Evolutionary conservation across 202 grass and related monocot genomes (phyloP).

Genomic region (Schoenoplectus tabernaemontani): DNA sequence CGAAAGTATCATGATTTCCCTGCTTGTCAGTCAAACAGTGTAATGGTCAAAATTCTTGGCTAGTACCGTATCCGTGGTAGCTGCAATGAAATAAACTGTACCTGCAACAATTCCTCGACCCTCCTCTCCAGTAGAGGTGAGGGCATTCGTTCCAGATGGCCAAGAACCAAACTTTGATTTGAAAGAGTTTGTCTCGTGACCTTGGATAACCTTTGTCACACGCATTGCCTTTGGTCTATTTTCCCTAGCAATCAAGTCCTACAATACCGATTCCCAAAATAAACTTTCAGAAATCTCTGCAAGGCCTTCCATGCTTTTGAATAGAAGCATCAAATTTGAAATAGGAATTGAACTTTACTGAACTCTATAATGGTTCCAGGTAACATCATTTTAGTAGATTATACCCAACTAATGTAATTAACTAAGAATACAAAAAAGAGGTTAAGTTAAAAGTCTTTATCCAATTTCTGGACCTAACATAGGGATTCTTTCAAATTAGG

Average conservation of each 20-base stretch:
- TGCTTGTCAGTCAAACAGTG: neutral
- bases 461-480: neutral
- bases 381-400: neutral
- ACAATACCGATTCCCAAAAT: slow-evolving; percentile 10
- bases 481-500: neutral
- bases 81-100: slow-evolving; percentile 1
- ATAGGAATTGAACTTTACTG: neutral
- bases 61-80: neutral
- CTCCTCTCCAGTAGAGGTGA: slow-evolving; percentile 44
- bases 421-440: neutral
- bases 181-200: slow-evolving; percentile 60
- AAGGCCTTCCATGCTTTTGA: neutral
- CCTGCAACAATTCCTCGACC: slow-evolving; percentile 91
- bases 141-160: slow-evolving; percentile 31
- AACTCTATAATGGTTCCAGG: neutral
- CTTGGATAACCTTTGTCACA: slow-evolving; percentile 74
- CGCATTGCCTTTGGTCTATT: slow-evolving; percentile 60
- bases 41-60: neutral
- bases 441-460: neutral
- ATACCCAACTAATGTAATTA: neutral
- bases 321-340: neutral
- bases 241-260: slow-evolving; percentile 61
- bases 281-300: slow-evolving; percentile 1
- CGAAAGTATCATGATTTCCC: slow-evolving; percentile 1
- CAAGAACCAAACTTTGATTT: slow-evolving; percentile 88